phyloP scores from a whole-genome alignment of 495 filamentous ascomycete species.

The Penicillium diatomitis region DNA sequence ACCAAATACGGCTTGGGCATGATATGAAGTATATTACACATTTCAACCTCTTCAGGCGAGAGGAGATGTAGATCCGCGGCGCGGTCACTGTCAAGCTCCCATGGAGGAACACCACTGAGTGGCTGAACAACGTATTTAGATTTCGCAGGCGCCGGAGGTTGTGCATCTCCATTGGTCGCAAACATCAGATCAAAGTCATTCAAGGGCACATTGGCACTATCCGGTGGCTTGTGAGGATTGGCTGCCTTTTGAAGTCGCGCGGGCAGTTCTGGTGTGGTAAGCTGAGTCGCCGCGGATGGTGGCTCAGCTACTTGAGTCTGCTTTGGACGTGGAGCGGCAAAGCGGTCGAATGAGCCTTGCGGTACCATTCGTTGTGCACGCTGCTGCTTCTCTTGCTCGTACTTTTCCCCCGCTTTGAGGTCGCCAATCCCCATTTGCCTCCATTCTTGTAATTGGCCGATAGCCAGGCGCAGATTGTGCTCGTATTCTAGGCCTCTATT shows the following conservation, averaged over 20 bases:
- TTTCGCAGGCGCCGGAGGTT: slow-evolving; percentile 38
- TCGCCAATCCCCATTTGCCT: slow-evolving; percentile 72
- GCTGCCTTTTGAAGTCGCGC: slow-evolving; percentile 43
- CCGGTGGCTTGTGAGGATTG: slow-evolving; percentile 22
- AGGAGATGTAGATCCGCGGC: slow-evolving; percentile 75
- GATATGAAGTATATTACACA: slow-evolving; percentile 73
- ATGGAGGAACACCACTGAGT: slow-evolving; percentile 49
- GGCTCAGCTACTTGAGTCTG: slow-evolving; percentile 54
- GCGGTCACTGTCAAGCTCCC: slow-evolving; percentile 65
- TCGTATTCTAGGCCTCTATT: slow-evolving; percentile 79
- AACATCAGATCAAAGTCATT: slow-evolving; percentile 38
- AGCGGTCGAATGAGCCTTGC: slow-evolving; percentile 71
- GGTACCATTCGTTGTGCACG: slow-evolving; percentile 62
- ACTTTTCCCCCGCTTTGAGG: slow-evolving; percentile 81
- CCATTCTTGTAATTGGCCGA: slow-evolving; percentile 91
- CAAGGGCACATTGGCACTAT: slow-evolving; percentile 23
- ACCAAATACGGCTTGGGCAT: slow-evolving; percentile 90
- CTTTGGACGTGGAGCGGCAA: slow-evolving; percentile 51
- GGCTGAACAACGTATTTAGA: slow-evolving; percentile 37
- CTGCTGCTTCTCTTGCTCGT: slow-evolving; percentile 79
- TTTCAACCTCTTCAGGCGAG: slow-evolving; percentile 71
- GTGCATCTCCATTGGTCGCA: slow-evolving; percentile 31
- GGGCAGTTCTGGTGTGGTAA: slow-evolving; percentile 70
- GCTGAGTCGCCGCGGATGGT: slow-evolving; percentile 57
- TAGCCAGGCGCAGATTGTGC: slow-evolving; percentile 81